These are phyloP conservation scores for Dendrocalamus latiflorus DNA, from an alignment of 202 grass and related monocot species.

Conservation along the genomic window DNA sequence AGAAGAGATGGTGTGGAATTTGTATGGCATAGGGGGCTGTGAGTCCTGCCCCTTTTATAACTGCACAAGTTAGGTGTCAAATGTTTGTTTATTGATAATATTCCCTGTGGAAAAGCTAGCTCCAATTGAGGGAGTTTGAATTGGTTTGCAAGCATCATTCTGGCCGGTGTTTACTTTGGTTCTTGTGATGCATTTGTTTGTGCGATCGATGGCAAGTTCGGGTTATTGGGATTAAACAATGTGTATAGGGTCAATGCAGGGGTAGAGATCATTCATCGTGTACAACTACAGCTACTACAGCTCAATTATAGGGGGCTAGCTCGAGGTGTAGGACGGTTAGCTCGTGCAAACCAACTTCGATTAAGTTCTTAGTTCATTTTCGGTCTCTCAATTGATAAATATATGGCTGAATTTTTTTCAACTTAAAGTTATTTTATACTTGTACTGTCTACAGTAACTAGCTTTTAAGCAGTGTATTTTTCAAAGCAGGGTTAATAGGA, in stretches of 20 bases:
- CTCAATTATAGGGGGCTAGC: neutral
- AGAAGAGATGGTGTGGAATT: slow-evolving; percentile 3
- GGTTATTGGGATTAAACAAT: slow-evolving; percentile 34
- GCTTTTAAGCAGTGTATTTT: too few species aligned
- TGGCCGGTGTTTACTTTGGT: slow-evolving; percentile 44
- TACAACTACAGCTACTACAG: neutral
- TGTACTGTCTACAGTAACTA: too few species aligned
- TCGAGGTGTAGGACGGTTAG: slow-evolving; percentile 27
- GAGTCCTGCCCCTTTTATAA: slow-evolving; percentile 34
- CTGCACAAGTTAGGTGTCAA: slow-evolving; percentile 39
- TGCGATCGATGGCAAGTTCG: neutral
- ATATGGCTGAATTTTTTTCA: too few species aligned
- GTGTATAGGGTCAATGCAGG: slow-evolving; percentile 28
- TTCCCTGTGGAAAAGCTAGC: slow-evolving; percentile 5
- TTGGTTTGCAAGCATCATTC: slow-evolving; percentile 35
- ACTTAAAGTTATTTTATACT: too few species aligned
- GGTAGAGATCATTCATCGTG: neutral
- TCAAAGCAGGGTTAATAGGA: too few species aligned
- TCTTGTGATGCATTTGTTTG: slow-evolving; percentile 13
- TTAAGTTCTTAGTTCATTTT: neutral
- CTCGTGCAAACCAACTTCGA: slow-evolving; percentile 2
- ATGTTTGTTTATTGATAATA: slow-evolving; percentile 27
- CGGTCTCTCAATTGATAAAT: neutral
- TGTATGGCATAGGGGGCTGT: neutral
- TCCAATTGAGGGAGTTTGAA: slow-evolving; percentile 16